A percentile compares a stretch with the other conserved stretches of the same genome.
Conservation (phyloP, 768 basidiomycete species). For the Russula dissimulans region DNA sequence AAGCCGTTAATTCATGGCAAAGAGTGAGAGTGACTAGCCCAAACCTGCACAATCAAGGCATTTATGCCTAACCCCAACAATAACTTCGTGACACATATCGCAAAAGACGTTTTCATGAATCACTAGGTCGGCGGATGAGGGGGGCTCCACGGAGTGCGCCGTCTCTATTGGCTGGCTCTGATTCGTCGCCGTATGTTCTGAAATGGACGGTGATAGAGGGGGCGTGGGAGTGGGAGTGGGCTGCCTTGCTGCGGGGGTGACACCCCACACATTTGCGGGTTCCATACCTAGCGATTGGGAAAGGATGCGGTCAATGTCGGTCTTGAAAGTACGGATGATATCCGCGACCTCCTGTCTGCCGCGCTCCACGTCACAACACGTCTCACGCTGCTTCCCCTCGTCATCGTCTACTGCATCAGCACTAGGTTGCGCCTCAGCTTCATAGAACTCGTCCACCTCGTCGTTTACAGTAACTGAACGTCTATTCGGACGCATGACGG, state of each 20-base stretch:
- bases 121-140: constrained; percentile 11
- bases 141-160: not conserved
- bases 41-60: constrained; percentile 68
- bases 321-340: constrained; percentile 43
- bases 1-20: not conserved
- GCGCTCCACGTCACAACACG: constrained; percentile 39
- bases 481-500: not conserved
- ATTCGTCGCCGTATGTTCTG: not conserved
- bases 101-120: constrained; percentile 55
- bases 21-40: constrained; percentile 10
- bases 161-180: not conserved
- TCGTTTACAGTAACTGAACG: not conserved
- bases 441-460: not conserved
- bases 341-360: constrained; percentile 41
- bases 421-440: not conserved
- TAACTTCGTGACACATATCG: constrained; percentile 47
- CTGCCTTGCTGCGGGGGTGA: not conserved
- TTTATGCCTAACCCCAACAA: constrained; percentile 67
- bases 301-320: constrained; percentile 42
- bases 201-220: not conserved
- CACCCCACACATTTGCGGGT: constrained; percentile 8
- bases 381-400: not conserved
- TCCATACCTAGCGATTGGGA: constrained; percentile 29
- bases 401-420: not conserved
- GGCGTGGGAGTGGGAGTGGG: not conserved